Percentiles rank a stretch among this genome's conserved stretches.
Evolutionary conservation across 2,329 filamentous ascomycete genomes (phyloP).

Genomic region (Alternaria gaisen): DNA sequence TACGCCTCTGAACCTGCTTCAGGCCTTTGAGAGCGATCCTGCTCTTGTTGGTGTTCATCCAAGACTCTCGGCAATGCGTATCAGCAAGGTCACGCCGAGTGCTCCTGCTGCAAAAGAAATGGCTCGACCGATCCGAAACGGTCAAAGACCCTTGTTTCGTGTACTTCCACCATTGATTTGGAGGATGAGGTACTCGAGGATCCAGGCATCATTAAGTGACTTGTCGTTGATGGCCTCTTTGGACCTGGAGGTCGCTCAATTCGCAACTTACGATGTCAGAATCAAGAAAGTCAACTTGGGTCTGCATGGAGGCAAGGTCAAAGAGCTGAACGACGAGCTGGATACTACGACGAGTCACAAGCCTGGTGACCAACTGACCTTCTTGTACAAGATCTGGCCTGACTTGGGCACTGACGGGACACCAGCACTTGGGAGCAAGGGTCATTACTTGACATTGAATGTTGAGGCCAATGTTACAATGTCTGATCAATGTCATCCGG

Average conservation of each 20-base stretch:
- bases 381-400: slow-evolving; percentile 71
- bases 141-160: slow-evolving; percentile 69
- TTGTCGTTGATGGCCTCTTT: slow-evolving; percentile 72
- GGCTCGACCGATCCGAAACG: slow-evolving; percentile 70
- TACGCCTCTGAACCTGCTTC: slow-evolving; percentile 78
- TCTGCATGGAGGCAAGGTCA: slow-evolving; percentile 66
- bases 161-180: slow-evolving; percentile 76
- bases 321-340: slow-evolving; percentile 57
- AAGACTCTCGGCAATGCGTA: slow-evolving; percentile 74
- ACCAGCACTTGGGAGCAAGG: slow-evolving; percentile 54
- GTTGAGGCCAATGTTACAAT: slow-evolving; percentile 68
- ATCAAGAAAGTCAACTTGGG: slow-evolving; percentile 68
- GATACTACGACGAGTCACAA: slow-evolving; percentile 68
- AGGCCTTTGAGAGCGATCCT: slow-evolving; percentile 74
- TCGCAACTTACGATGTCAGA: slow-evolving; percentile 71
- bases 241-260: slow-evolving; percentile 77
- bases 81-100: slow-evolving; percentile 76
- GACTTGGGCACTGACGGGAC: slow-evolving; percentile 55
- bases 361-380: slow-evolving; percentile 77
- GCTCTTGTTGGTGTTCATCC: slow-evolving; percentile 69
- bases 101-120: slow-evolving; percentile 68
- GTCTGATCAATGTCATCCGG: slow-evolving; percentile 67
- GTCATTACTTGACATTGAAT: slow-evolving; percentile 62
- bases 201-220: slow-evolving; percentile 63
- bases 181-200: slow-evolving; percentile 74